These are phyloP conservation scores for Nannizziopsis arthrosporioides DNA, from an alignment of 2,329 filamentous ascomycete genomes.

Conservation along the genomic window DNA sequence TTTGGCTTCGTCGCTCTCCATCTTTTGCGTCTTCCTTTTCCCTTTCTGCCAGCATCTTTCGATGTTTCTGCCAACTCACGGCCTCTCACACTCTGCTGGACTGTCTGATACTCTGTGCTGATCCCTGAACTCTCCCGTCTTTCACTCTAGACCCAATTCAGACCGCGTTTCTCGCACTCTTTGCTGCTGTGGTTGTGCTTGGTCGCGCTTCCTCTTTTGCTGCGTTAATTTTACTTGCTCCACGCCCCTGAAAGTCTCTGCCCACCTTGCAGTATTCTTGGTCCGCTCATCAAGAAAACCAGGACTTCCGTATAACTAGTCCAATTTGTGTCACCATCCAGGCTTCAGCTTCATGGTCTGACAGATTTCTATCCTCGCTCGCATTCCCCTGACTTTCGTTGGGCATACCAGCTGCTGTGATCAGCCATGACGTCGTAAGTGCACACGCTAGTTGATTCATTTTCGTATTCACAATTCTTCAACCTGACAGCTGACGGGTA, in stretches of 20 bases:
- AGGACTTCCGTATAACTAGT: background rate
- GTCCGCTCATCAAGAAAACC: background rate
- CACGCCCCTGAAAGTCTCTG: constrained; percentile 5
- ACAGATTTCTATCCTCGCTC: background rate
- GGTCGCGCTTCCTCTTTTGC: background rate
- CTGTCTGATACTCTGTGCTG: too few species aligned
- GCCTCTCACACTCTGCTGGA: too few species aligned
- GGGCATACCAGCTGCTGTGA: background rate
- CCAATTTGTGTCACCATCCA: background rate
- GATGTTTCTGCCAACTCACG: too few species aligned
- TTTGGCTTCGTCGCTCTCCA: background rate
- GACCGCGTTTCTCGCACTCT: too few species aligned
- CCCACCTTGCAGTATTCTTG: background rate
- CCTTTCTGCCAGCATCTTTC: background rate
- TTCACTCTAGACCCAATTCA: too few species aligned
- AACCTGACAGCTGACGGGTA: background rate
- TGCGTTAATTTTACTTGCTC: background rate
- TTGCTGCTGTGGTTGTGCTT: too few species aligned
- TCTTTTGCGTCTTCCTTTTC: background rate
- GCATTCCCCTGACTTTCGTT: background rate
- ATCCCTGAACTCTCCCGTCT: too few species aligned
- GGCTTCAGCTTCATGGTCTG: constrained; percentile 2
- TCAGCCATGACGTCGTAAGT: constrained; percentile 11
- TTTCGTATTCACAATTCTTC: background rate
- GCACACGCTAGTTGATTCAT: background rate